These are phyloP conservation scores for Aureobasidium sp. DNA, from an alignment of 2,329 filamentous ascomycete genomes.

Conservation along the genomic window DNA sequence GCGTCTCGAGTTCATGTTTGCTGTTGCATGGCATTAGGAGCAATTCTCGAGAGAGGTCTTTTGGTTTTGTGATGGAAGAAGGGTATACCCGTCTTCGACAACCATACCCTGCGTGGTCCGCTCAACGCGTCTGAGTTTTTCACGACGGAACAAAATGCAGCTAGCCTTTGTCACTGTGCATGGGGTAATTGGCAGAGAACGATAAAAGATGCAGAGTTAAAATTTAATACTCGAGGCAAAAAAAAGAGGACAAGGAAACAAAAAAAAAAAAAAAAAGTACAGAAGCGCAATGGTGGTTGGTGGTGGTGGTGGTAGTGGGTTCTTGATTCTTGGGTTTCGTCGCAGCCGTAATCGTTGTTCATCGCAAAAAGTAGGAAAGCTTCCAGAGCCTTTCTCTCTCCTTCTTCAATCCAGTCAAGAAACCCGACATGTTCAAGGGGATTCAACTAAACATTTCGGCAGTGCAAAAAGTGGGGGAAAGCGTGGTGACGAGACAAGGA, in stretches of 20 bases:
- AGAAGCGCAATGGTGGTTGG: background rate
- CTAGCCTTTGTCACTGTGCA: too few species aligned
- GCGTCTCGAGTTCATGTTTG: too few species aligned
- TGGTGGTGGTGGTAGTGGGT: background rate
- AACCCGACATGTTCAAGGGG: background rate
- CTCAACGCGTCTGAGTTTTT: too few species aligned
- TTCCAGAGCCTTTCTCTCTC: constrained; percentile 3
- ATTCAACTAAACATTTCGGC: background rate
- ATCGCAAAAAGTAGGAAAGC: background rate
- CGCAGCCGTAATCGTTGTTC: background rate
- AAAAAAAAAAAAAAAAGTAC: background rate
- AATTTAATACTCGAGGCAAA: background rate
- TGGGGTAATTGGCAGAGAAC: too few species aligned
- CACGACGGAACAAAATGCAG: background rate
- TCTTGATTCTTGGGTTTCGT: background rate
- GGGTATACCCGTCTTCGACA: too few species aligned
- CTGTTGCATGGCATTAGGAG: too few species aligned
- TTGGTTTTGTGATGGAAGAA: too few species aligned
- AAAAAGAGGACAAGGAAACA: too few species aligned
- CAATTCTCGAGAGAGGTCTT: too few species aligned
- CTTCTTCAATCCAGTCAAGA: background rate
- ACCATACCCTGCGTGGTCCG: too few species aligned
- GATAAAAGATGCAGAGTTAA: background rate
- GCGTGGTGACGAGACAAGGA: constrained; percentile 58
- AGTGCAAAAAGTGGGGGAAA: background rate